phyloP scores from a whole-genome alignment of 2,329 filamentous ascomycete genomes.

The Alternaria solani region DNA sequence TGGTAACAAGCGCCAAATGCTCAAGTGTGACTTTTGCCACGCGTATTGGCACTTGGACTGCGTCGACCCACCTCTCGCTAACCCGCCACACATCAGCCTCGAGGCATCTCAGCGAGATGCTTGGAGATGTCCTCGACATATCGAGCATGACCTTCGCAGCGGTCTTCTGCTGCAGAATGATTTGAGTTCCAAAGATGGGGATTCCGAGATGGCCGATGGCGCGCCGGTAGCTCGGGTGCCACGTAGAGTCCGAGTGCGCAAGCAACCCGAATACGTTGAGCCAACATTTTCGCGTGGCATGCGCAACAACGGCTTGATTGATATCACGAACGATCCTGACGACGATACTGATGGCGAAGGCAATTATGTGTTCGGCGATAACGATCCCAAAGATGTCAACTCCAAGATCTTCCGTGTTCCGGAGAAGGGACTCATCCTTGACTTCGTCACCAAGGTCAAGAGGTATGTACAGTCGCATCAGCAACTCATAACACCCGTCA shows the following conservation, averaged over 20 bases:
- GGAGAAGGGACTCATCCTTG: constrained; percentile 57
- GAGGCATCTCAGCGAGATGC: constrained; percentile 67
- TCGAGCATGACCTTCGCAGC: constrained; percentile 72
- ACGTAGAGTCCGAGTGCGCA: constrained; percentile 59
- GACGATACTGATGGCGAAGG: constrained; percentile 53
- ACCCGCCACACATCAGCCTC: constrained; percentile 68
- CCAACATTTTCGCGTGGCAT: constrained; percentile 67
- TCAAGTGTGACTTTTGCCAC: constrained; percentile 84
- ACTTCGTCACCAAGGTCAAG: constrained; percentile 71
- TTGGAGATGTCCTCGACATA: constrained; percentile 90
- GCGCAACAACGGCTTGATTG: constrained; percentile 59
- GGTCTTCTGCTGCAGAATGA: constrained; percentile 45
- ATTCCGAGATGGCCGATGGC: constrained; percentile 42
- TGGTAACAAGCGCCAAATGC: constrained; percentile 72
- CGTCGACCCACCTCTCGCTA: constrained; percentile 81
- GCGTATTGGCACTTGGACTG: constrained; percentile 93
- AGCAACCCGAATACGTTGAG: constrained; percentile 58
- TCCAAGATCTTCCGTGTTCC: constrained; percentile 56
- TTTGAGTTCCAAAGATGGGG: constrained; percentile 38
- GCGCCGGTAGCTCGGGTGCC: constrained; percentile 37
- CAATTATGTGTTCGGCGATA: constrained; percentile 53
- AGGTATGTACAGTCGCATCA: constrained; percentile 34
- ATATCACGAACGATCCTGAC: constrained; percentile 55
- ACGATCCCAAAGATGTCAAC: constrained; percentile 50
- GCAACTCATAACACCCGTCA: constrained; percentile 9